Evolutionary conservation across 2,329 filamentous ascomycete genomes (phyloP).

Genomic region (Alternaria metachromatica): DNA sequence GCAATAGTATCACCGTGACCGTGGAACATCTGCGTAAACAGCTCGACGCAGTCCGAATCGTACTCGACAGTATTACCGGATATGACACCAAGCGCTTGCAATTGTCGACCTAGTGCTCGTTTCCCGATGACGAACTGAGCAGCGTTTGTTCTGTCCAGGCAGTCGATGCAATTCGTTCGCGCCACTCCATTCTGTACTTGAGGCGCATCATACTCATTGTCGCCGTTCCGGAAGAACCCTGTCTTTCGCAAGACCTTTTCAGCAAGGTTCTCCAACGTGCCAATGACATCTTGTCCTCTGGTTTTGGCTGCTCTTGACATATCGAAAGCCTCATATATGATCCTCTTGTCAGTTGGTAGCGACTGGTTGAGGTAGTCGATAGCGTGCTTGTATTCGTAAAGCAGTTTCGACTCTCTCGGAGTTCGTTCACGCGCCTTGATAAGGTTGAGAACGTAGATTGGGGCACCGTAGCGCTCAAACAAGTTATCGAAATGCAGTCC

Average conservation of each 20-base stretch:
- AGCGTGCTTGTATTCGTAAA: constrained; percentile 85
- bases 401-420: constrained; percentile 87
- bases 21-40: constrained; percentile 97
- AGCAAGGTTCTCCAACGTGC: constrained; percentile 86
- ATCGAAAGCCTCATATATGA: constrained; percentile 94
- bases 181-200: constrained; percentile 89
- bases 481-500: constrained; percentile 94
- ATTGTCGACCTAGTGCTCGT: constrained; percentile 86
- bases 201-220: constrained; percentile 68
- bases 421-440: constrained; percentile 85
- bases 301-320: constrained; percentile 96
- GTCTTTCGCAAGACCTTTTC: constrained; percentile 85
- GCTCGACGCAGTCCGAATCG: constrained; percentile 92
- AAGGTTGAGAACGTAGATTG: constrained; percentile 89
- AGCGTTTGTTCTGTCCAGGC: constrained; percentile 93
- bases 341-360: constrained; percentile 80
- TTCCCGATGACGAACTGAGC: constrained; percentile 98
- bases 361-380: constrained; percentile 95
- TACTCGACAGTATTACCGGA: constrained; percentile 81
- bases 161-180: constrained; percentile 97
- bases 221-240: constrained; percentile 94
- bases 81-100: constrained; percentile 89
- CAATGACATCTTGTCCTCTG: constrained; percentile 91
- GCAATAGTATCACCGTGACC: constrained; percentile 98
- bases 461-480: constrained; percentile 90